Evolutionary conservation across 202 grass and related monocot genomes (phyloP).

Genomic region (Digitaria exilis): DNA sequence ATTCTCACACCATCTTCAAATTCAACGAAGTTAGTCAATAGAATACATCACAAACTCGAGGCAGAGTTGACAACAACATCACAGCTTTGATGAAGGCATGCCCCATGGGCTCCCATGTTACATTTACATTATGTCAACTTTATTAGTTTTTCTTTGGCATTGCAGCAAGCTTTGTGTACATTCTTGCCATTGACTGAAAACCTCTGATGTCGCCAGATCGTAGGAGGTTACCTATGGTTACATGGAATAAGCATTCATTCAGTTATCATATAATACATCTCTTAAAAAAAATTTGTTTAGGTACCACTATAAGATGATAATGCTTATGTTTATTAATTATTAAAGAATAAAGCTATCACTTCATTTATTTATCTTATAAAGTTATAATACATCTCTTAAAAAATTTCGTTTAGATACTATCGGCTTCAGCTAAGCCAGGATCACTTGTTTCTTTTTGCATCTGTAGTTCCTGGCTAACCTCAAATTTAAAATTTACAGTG

Average conservation of each 20-base stretch:
- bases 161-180: conserved; percentile 70
- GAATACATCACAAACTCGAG: not conserved
- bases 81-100: not conserved
- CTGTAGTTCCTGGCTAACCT: not conserved
- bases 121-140: not conserved
- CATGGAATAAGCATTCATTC: not conserved
- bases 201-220: conserved; percentile 71
- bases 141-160: conserved; percentile 41
- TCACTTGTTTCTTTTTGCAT: not conserved
- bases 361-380: no score
- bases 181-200: conserved; percentile 70
- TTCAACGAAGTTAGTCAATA: not conserved
- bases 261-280: not conserved
- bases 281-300: not conserved
- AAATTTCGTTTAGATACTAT: no score
- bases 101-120: not conserved
- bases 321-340: not conserved
- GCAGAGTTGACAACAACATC: not conserved
- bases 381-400: no score
- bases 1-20: no score
- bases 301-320: not conserved
- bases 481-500: no score
- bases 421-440: not conserved
- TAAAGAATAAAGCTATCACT: not conserved
- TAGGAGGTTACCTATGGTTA: conserved; percentile 64